Evolutionary conservation across 2,329 filamentous ascomycete genomes (phyloP), one percentile per base, ranked within the genome.

Genomic region (Sarocladiaceae sp.): DNA sequence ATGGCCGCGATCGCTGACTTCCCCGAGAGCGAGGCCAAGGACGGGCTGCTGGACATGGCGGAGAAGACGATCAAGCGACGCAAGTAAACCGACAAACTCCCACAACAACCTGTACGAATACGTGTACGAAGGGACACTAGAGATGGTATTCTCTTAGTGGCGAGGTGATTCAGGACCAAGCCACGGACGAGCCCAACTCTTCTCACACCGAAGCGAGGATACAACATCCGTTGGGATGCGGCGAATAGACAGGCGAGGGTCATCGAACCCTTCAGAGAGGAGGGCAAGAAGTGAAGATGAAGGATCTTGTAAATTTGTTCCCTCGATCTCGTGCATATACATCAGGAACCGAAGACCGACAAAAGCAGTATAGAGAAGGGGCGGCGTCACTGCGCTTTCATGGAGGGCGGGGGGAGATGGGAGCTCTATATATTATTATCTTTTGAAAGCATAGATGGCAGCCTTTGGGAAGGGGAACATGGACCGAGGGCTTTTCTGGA

Each of bases 1-100:
- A 85, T 95, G 48, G 76, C 80, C 4, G 87, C 90, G n/a, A 86
- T 98, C 56, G 74, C 77, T 51, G 68, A 71, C 35, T 95, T 98
- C 64, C 93, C 93, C 6, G 83, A 90, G n/a, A 91, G 89, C 61
- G 91, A 97, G 52, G 93, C 93, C 47, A 97, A 95, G 70, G 78
- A 85, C 23, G 91, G 91, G 0, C 72, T 98, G 32, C 72, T 95
- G 35, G 88, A 96, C 58, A 96, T 97, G 88, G 94, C 89, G 53
- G 78, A 83, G 55, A 96, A 95, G 71, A 89, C 90, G 13, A 80
- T 95, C 70, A 83, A 88, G 66, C 78, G 91, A 58, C 77, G 88
- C 62, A 96, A 95, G 66, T 97, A 73, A 57, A 46, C n/a, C n/a
- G 16, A 6, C 4, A 16, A 3, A 23, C n/a, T 12, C 32, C 16